Base-by-base conservation (phyloP, 2,329 filamentous ascomycete genomes). In the Talaromyces verruculosus region DNA sequence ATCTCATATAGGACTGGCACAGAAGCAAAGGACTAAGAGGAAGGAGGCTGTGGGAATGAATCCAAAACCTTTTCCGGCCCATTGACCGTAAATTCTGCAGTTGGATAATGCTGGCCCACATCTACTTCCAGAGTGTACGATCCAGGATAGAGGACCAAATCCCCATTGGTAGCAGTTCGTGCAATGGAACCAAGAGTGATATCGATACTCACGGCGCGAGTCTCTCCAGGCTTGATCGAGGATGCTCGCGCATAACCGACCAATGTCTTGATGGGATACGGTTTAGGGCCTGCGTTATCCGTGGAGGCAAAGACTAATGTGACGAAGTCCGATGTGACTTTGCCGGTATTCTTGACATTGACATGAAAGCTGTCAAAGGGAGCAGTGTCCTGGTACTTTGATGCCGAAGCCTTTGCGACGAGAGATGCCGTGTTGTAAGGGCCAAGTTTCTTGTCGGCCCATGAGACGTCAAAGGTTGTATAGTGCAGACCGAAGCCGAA, bases 401-500 rank as follows among this genome's bases (percentile, higher is more conserved):
- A 53, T 51, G 67, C 64, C 25, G 68, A 70, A 39, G 60, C 45
- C 5, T 68, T 65, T n/a, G 25, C 49, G 3, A 63, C 49, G 1
- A 67, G 49, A 3, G 37, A 10, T 17, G 45, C 57, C 4, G 51
- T 65, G 19, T 63, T 58, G 39, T 66, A 68, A 8, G 63, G 58
- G 3, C 43, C 49, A 8, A 55, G 10, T 5, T 45, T 64, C 30
- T 49, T 39, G 22, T 47, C 17, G 5, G 30, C 55, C 33, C 41
- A 60, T 3, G 63, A 61, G 28, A 68, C 63, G 13, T 70, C 65
- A 69, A 80, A 79, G 33, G 71, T 75, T 15, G 78, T 80, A 68
- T 80, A 80, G 68, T 79, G 77, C 43, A 80, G 65, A 0, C 78
- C 78, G 61, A 73, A 76, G 7, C 78, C 78, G 68, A 79, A 80